Conservation (phyloP, 441 rosid species). For the Dalechampia spathulata region DNA sequence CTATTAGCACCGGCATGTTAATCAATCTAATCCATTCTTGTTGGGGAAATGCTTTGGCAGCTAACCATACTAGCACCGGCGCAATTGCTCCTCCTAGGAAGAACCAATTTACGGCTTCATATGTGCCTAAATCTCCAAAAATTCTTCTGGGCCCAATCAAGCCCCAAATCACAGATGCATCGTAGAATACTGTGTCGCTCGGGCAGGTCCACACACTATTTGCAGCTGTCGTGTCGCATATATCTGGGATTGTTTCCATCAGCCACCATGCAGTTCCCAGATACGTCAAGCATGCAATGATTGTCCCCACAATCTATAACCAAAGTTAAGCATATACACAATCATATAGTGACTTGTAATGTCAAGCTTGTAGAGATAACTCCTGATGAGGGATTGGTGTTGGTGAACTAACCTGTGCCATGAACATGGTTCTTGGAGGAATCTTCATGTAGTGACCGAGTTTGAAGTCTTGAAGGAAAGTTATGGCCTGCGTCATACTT, state of each 20-base stretch:
- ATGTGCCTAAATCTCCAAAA: slow-evolving; percentile 72
- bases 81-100: slow-evolving; percentile 78
- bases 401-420: slow-evolving; percentile 62
- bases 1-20: slow-evolving; percentile 84
- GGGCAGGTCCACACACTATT: slow-evolving; percentile 90
- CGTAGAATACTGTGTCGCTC: slow-evolving; percentile 73
- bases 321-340: slow-evolving; percentile 1
- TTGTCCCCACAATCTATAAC: slow-evolving; percentile 69
- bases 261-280: slow-evolving; percentile 95
- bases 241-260: slow-evolving; percentile 74
- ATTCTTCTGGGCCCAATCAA: slow-evolving; percentile 80
- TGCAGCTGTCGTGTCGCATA: slow-evolving; percentile 59
- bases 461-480: slow-evolving; percentile 90
- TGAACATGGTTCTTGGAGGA: slow-evolving; percentile 92
- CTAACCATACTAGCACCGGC: slow-evolving; percentile 71
- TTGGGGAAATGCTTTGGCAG: slow-evolving; percentile 58
- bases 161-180: slow-evolving; percentile 96
- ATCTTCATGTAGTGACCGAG: slow-evolving; percentile 98
- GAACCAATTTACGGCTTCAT: slow-evolving; percentile 80
- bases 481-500: slow-evolving; percentile 83
- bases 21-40: slow-evolving; percentile 82
- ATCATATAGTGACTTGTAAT: no score
- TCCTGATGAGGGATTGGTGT: no score
- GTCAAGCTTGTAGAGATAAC: no score
- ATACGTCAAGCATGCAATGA: slow-evolving; percentile 73